Conservation (phyloP, 192 early-diverging fungal species). For the Coemansia sp. region DNA sequence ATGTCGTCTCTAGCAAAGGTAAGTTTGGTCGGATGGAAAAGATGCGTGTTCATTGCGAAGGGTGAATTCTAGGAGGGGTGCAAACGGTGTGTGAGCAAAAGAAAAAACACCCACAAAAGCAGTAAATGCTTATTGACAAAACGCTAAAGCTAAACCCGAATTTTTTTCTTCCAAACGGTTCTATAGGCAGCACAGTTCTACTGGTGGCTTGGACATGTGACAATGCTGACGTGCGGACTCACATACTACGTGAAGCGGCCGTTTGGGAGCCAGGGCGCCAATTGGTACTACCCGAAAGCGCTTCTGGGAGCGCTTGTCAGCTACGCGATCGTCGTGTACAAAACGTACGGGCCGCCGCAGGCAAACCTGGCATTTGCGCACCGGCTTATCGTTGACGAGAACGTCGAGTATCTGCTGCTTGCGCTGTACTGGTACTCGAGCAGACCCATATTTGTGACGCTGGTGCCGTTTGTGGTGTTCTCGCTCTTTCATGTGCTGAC, state of each 20-base stretch:
- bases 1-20: constrained; percentile 19
- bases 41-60: too few species aligned
- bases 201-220: constrained; percentile 53
- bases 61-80: too few species aligned
- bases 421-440: constrained; percentile 39
- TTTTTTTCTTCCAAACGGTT: too few species aligned
- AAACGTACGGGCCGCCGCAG: constrained; percentile 53
- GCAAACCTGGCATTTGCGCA: constrained; percentile 43
- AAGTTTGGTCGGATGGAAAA: background rate
- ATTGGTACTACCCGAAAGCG: constrained; percentile 50
- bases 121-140: too few species aligned
- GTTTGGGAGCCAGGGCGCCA: constrained; percentile 31
- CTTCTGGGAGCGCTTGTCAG: constrained; percentile 41
- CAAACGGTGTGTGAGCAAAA: too few species aligned
- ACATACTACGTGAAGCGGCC: constrained; percentile 46
- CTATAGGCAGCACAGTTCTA: constrained; percentile 50
- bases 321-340: constrained; percentile 55
- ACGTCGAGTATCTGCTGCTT: constrained; percentile 49
- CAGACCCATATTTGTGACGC: constrained; percentile 32
- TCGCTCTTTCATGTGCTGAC: constrained; percentile 53
- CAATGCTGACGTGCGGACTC: constrained; percentile 31
- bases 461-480: constrained; percentile 53
- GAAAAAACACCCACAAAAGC: background rate
- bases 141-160: too few species aligned
- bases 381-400: constrained; percentile 48